Evolutionary conservation across 2,329 filamentous ascomycete genomes (phyloP), one percentile per base, ranked within the genome.

Genomic region (Pyrenophora seminiperda): DNA sequence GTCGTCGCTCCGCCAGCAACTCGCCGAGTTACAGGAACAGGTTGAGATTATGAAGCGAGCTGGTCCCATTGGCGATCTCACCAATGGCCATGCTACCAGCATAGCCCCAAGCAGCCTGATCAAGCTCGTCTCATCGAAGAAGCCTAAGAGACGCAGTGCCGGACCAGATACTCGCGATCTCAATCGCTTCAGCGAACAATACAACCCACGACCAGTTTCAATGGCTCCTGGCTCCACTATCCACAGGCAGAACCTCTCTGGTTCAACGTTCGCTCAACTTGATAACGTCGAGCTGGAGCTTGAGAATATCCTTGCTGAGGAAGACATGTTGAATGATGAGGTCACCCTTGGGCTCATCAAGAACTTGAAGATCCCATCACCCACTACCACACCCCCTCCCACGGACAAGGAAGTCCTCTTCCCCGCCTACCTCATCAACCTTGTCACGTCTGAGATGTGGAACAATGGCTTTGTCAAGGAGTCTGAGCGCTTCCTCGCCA

Each of bases 401-500:
- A 96, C 91, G 14, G 94, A 99, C 77, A 99, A 99, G 79, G 94
- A 99, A 74, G 93, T 99, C 17, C 82, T 99, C 43, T 99, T 99
- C 87, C 94, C 94, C 27, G 93, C 94, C 7, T 99, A 97, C 74
- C 86, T 99, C 65, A 99, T 99, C 80, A 99, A 99, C 75, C 82
- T 99, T 54, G 94, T 99, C 58, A 99, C 94, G 10, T 97, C 92
- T 13, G 94, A 99, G 79, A 99, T 99, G 94, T 99, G 94, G 94
- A 99, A 99, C 80, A 99, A 99, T 67, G 94, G 94, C 38, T 99
- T 97, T 71, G 94, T 99, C 65, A 99, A 99, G 80, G 94, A 99
- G 76, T 97, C 94, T 3, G 94, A 99, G 77, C 89, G 93, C 47
- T 99, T 99, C 83, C 82, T 99, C 56, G 94, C 94, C 69, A 99